phyloP scores from a whole-genome alignment of 129 eudicot species.

The Silybum marianum region DNA sequence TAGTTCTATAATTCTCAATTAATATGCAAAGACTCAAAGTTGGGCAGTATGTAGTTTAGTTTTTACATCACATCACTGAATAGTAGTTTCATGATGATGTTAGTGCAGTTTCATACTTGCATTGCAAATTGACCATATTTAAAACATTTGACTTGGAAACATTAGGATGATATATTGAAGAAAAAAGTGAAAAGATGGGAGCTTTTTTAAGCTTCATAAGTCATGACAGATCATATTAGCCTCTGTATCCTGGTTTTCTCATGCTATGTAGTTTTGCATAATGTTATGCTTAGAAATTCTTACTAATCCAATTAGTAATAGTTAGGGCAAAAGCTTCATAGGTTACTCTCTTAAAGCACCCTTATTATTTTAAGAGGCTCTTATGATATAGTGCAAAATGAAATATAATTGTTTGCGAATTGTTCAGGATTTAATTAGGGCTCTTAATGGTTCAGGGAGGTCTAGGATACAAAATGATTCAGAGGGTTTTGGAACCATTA shows the following conservation, averaged over 20 bases:
- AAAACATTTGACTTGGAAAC: neutral
- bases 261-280: neutral
- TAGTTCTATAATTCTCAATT: neutral
- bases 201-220: neutral
- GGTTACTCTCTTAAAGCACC: too few species aligned
- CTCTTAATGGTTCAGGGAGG: too few species aligned
- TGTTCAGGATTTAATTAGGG: too few species aligned
- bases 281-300: neutral
- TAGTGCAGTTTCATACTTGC: neutral
- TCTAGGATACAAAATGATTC: too few species aligned
- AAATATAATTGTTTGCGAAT: too few species aligned
- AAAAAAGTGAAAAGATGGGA: neutral
- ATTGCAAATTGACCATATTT: neutral
- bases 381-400: too few species aligned
- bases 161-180: neutral
- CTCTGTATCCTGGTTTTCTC: neutral
- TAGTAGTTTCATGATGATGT: neutral
- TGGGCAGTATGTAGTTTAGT: neutral
- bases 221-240: neutral
- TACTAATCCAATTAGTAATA: neutral
- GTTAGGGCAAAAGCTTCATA: neutral
- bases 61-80: neutral
- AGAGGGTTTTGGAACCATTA: too few species aligned
- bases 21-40: neutral
- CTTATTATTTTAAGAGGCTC: too few species aligned